Base-by-base conservation (phyloP, 768 basidiomycete species). In the Lactarius sanguifluus region DNA sequence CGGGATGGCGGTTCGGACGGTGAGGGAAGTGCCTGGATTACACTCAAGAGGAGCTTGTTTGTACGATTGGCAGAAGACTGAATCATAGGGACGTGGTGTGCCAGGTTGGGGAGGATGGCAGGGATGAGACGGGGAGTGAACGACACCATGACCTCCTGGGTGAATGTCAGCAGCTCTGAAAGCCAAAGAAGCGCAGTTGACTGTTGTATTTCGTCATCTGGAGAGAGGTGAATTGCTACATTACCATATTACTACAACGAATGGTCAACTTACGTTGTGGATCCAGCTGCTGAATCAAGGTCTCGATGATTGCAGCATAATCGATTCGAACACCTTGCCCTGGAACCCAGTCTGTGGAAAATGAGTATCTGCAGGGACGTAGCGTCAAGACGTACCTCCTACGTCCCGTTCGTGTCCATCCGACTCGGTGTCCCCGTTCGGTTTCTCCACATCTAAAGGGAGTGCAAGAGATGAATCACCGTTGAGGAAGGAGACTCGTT, bases 141-240 rank as follows among this genome's bases (percentile, higher is more conserved):
- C 2, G 92, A 91, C 32, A 98, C 86, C 83, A 98, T 92, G 62
- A 96, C 93, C 74, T 95, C 92, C 62, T 91, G 88, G 1, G 88
- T 90, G 71, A 98, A 94, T 57, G 80, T 82, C 38, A 98, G 79
- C 77, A 98, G 94, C 69, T 95, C 93, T 7, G 92, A 86, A 28
- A 99, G 80, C 97, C 97, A 99, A 67, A 85, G 82, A 18, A 99
- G 82, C n/a, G 95, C 92, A 0, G 92, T 96, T 0, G 92, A 92
- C 71, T 97, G 94, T 70, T 97, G 95, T 34, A 96, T 92, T 73
- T 96, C 95, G 67, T 94, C 92, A 72, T 98, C 97, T 94, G 70
- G 60, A 55, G 41, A 20, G 30, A 5, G 12, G 47, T 62, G 9
- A 58, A 40, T 25, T 30, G 43, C 59, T 61, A 56, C 47, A 16